Percentiles rank a stretch among this genome's conserved stretches.
These are phyloP conservation scores for Colletotrichum siamense DNA, from an alignment of 2,329 filamentous ascomycete genomes.

Conservation along the genomic window DNA sequence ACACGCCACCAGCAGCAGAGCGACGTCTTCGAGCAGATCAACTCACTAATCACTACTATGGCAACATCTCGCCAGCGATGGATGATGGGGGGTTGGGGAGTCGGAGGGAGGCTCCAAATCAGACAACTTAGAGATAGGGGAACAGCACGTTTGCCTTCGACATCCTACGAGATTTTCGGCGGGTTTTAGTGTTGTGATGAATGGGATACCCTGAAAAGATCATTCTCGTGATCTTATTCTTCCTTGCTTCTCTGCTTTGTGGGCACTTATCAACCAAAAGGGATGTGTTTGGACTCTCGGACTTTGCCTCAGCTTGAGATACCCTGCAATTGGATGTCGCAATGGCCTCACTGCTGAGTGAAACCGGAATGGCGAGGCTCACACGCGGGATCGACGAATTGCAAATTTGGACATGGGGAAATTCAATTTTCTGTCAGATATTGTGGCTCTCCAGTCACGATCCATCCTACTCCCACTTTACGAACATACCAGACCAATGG, in stretches of 20 bases:
- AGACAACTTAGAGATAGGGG: neutral
- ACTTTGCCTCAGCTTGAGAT: neutral
- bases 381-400: neutral
- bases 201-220: conserved; percentile 14
- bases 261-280: neutral
- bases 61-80: neutral
- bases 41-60: neutral
- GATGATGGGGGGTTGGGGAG: neutral
- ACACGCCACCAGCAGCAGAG: conserved; percentile 12
- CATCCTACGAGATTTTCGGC: neutral
- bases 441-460: too few species aligned
- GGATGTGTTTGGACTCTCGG: neutral
- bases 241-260: neutral
- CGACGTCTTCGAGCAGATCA: conserved; percentile 22
- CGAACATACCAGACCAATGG: neutral
- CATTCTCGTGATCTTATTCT: neutral
- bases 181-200: conserved; percentile 12
- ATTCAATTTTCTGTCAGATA: neutral
- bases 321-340: neutral
- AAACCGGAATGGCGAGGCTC: neutral
- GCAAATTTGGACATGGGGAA: neutral
- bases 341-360: neutral
- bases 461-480: neutral
- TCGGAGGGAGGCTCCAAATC: neutral
- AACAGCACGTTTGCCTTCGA: neutral